Base-by-base conservation (phyloP, 2,329 filamentous ascomycete genomes). In the Claviceps spartinae region DNA sequence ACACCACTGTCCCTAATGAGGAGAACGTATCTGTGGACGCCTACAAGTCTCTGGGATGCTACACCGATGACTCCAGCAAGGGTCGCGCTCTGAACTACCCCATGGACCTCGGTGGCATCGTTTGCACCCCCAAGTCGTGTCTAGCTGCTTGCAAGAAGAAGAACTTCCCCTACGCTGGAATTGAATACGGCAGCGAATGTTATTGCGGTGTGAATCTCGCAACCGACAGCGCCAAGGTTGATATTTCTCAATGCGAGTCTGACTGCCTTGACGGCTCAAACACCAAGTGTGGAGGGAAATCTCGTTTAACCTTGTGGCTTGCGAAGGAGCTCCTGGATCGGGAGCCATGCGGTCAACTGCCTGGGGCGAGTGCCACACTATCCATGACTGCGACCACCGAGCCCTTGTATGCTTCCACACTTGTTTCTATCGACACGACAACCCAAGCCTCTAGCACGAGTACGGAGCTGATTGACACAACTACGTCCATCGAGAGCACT, bases 31-130 rank as follows among this genome's bases (percentile, higher is more conserved):
- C 71, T 24, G 67, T 75, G 45, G 68, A 69, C 50, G 70, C 73
- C 46, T 86, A 81, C 71, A 68, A 69, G 44, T 74, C 79, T 56
- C 62, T 76, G n/a, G 83, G 83, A 52, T 87, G 83, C 67, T 83
- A 76, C 59, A 70, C 67, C 30, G 76, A 78, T 55, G 60, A 67
- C 52, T 67, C 66, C 20, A 55, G 55, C 47, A 56, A 66, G 49
- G 69, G 72, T 42, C 70, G 69, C 48, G 69, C 76, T 26, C 66
- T 79, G 47, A 67, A 67, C 26, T 76, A 71, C 61, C 64, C 63
- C 20, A 66, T 72, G 60, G 57, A 64, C 42, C 54, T 75, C 16
- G 61, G 68, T 34, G 53, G 59, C 14, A 55, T 58, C 18, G 61
- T 56, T 37, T 62, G 76, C 62, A 75, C 72, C 44, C 71, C 68